Conservation (phyloP, 2,329 filamentous ascomycete genomes). For the Paracorniculantispora psalliotae region DNA sequence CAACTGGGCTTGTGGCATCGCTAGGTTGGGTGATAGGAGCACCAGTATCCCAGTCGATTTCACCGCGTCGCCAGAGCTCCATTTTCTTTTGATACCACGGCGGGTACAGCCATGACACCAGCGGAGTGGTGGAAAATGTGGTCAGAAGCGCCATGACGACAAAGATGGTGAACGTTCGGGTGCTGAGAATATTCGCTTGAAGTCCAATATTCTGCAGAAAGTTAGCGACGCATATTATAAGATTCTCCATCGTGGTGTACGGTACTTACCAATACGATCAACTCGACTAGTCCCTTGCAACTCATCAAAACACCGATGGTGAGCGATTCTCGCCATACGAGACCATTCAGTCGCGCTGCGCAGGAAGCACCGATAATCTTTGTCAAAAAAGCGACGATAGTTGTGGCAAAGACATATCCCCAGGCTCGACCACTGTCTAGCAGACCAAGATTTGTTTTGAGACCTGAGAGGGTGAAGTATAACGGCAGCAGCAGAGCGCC, state of each 20-base stretch:
- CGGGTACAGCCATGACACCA: slow-evolving; percentile 71
- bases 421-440: slow-evolving; percentile 77
- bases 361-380: slow-evolving; percentile 81
- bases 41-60: slow-evolving; percentile 75
- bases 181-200: slow-evolving; percentile 75
- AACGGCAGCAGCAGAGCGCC: slow-evolving; percentile 79
- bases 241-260: not conserved
- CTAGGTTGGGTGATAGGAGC: slow-evolving; percentile 31
- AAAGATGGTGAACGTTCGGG: slow-evolving; percentile 84
- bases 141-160: slow-evolving; percentile 90
- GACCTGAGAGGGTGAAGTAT: slow-evolving; percentile 87
- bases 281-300: slow-evolving; percentile 89
- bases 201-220: slow-evolving; percentile 61
- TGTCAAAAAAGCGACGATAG: slow-evolving; percentile 72
- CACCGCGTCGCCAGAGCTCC: slow-evolving; percentile 63
- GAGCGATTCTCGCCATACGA: slow-evolving; percentile 87
- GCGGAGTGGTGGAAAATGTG: slow-evolving; percentile 76
- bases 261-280: slow-evolving; percentile 80
- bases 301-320: slow-evolving; percentile 90
- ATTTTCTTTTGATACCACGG: slow-evolving; percentile 51
- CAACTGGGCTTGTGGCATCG: not conserved
- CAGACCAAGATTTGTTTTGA: slow-evolving; percentile 82
- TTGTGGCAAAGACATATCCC: slow-evolving; percentile 84
- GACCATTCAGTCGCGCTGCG: slow-evolving; percentile 67
- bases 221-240: not conserved